Conservation (phyloP, 2,329 filamentous ascomycete genomes). For the Ophiostoma perfectum region DNA sequence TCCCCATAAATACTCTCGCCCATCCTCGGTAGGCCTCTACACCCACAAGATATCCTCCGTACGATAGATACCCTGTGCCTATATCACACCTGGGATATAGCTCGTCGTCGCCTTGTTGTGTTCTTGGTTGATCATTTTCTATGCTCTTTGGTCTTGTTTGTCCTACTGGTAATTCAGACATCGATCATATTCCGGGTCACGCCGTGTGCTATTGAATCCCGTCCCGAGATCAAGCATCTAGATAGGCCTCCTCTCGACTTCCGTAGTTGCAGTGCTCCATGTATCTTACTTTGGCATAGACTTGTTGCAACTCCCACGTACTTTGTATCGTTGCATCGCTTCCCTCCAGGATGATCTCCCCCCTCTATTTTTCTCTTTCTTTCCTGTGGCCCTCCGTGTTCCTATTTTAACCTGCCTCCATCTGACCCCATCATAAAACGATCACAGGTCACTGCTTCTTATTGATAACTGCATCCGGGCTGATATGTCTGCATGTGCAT, state of each 20-base stretch:
- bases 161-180: background rate
- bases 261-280: background rate
- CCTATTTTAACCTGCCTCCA: background rate
- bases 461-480: too few relatives aligned
- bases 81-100: slow-evolving; percentile 3
- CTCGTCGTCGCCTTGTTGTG: background rate
- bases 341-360: background rate
- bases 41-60: background rate
- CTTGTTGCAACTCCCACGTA: background rate
- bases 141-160: background rate
- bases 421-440: too few relatives aligned
- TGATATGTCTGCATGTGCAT: too few relatives aligned
- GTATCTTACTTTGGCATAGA: background rate
- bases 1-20: background rate
- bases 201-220: slow-evolving; percentile 5
- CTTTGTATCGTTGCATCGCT: slow-evolving; percentile 1
- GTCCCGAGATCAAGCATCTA: background rate
- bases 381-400: background rate
- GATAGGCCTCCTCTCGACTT: background rate
- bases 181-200: slow-evolving; percentile 4
- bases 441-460: too few relatives aligned
- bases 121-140: background rate
- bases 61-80: background rate
- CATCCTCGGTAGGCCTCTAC: background rate
- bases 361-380: background rate